A percentile compares a stretch with the other conserved stretches of the same genome.
Evolutionary conservation across 225 moss, liverwort and hornwort genomes (phyloP).

Genomic region (Neckera pumila): DNA sequence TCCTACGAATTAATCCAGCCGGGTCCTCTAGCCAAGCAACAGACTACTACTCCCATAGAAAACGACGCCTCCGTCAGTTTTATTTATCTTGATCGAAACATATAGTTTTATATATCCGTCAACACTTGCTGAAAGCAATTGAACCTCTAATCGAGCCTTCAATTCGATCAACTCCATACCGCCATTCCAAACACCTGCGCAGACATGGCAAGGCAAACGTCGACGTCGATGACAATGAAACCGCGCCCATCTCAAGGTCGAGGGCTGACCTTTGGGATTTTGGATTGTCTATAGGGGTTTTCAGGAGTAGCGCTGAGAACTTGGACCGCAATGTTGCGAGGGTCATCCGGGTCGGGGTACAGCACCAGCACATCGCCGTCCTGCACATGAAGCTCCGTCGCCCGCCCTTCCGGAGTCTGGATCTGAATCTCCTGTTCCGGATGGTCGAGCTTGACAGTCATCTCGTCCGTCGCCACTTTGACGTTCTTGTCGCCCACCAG

Average conservation of each 20-base stretch:
- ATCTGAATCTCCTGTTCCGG: background rate
- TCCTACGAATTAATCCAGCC: background rate
- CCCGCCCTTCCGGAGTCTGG: background rate
- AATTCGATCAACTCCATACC: background rate
- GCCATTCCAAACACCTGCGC: background rate
- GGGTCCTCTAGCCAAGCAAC: background rate
- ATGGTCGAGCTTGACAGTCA: background rate
- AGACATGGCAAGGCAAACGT: background rate
- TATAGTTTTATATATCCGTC: no score
- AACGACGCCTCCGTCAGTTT: background rate
- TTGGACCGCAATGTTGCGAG: background rate
- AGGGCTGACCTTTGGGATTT: background rate
- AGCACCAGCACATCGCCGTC: background rate
- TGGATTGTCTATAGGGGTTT: background rate
- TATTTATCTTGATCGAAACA: background rate
- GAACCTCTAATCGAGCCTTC: background rate
- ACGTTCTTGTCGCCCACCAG: background rate
- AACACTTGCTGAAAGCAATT: background rate
- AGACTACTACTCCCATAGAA: background rate
- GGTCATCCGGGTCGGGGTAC: background rate
- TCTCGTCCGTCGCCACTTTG: background rate
- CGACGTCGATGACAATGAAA: background rate
- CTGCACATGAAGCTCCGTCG: background rate
- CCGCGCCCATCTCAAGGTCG: background rate
- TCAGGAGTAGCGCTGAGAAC: background rate